Evolutionary conservation across 2,329 filamentous ascomycete species (phyloP), one percentile per base, ranked within the genome.

Genomic region (Penicillium palitans): DNA sequence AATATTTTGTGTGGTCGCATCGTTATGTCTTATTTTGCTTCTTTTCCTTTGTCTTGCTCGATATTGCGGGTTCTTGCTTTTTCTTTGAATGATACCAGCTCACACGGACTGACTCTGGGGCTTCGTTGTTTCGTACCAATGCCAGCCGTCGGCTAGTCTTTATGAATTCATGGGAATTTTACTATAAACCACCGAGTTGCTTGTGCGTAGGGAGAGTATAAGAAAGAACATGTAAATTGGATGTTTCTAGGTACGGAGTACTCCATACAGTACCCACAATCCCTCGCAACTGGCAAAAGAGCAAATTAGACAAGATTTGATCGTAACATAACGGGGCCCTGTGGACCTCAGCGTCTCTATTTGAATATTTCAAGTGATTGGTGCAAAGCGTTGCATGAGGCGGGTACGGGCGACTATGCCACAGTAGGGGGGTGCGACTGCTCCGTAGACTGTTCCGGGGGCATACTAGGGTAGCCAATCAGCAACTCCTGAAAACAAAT

Each of bases 71-170:
- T 54, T 68, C 60, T 58, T 56, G 29, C 60, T 64, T 64, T 55
- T 64, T 63, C 64, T 57, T 60, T 61, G 64, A 66, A 72, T 74
- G 73, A 76, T 76, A 76, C 73, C 73, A 74, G 68, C 70, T 73
- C 68, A 70, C 69, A 59, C 60, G 67, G 62, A 68, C 62, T 67
- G 64, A 66, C 66, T 61, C 61, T 67, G 65, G 67, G 70, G 68
- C 68, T 68, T 62, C 60, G 49, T 64, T 66, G 52, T 63, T 64
- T 57, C 61, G 63, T 56, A 48, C 54, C 46, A 58, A 58, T 61
- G 54, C 66, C 54, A 63, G 58, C 58, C 29, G 40, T 53, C 68
- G 62, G 62, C 67, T 70, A 66, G 60, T 61, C 42, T 48, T 69
- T 66, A 69, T 68, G 62, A 69, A 69, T 68, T 64, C 60, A 71